Base-by-base conservation (phyloP, 495 filamentous ascomycete species). In the Aspergillus taichungensis region DNA sequence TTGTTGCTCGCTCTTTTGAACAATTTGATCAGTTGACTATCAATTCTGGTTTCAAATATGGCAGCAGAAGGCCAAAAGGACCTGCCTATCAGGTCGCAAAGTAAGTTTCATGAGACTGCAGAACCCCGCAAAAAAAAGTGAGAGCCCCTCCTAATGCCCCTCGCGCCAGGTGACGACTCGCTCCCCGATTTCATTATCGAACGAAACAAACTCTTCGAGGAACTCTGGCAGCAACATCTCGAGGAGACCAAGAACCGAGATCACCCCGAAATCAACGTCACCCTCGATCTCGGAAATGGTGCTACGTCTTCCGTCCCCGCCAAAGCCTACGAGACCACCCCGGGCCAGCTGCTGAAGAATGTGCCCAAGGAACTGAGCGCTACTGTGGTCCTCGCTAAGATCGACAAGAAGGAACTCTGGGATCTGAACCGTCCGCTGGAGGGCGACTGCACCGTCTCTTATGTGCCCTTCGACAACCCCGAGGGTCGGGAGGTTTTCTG, bases 391-490 rank as follows among this genome's bases (percentile, higher is more conserved):
- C 81, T 97, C 54, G 79, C 90, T 6, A 83, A 80, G 57, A 73
- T 98, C 40, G 83, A 96, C 55, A 85, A 78, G 4, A 69, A 77
- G 43, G 75, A 82, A 42, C 69, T 97, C 14, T 98, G 91, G 92
- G 92, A 98, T 70, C 63, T 98, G 30, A 85, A 87, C 47, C 76
- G 92, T 43, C 91, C 94, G 5, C 68, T 98, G 34, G 94, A 97
- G 66, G 54, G 57, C 27, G 68, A 74, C 37, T 89, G 85, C 68
- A 80, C 75, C 37, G 75, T 98, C 9, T 80, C 85, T 47, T 74
- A 95, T 33, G 70, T 97, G 34, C 78, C 83, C 30, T 97, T 96
- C 64, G 84, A 88, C 40, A 69, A 89, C 59, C 80, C 85, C 5
- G 81, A 94, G 60, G 92, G 87, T 50, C 84, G 75, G 58, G 78